These are phyloP conservation scores for Vitis vinifera DNA, from an alignment of 164 flowering plant species.

Conservation along the genomic window ASM3070453v1 NC_081810.1:2245001-2245500, in stretches of 20 bases:
- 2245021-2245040: slow-evolving; percentile 4
- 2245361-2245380: slow-evolving; percentile 19
- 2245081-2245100: too few relatives aligned
- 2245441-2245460: too few relatives aligned
- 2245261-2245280: not conserved
- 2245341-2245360: not conserved
- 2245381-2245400: slow-evolving; percentile 22
- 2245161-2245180: not conserved
- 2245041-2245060: slow-evolving; percentile 8
- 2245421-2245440: slow-evolving; percentile 4
- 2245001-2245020: slow-evolving; percentile 3
- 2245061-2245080: not conserved
- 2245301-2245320: not conserved
- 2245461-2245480: too few relatives aligned
- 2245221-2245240: not conserved
- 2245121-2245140: too few relatives aligned
- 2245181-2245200: too few relatives aligned
- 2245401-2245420: slow-evolving; percentile 2
- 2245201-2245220: not conserved
- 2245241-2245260: not conserved
- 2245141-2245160: not conserved
- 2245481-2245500: too few relatives aligned
- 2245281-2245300: not conserved
- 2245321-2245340: slow-evolving; percentile 6
- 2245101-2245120: not conserved